Conservation (phyloP, 805 yeast species). For the Blastobotrys terrestris region DNA sequence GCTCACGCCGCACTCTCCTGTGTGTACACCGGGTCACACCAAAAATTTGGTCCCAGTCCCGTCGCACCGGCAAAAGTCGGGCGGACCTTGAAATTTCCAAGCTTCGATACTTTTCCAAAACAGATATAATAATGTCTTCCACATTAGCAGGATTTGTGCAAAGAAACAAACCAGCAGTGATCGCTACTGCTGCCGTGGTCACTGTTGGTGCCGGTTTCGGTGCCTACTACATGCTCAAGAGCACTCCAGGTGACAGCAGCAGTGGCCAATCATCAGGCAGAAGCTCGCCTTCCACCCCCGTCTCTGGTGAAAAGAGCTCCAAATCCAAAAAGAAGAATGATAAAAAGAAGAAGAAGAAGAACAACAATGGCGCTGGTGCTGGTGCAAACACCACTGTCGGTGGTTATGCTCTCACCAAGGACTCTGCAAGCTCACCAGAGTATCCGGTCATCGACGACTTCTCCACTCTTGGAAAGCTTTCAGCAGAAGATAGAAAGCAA, state of each 20-base stretch:
- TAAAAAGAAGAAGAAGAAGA: conserved; percentile 21
- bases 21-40: not conserved
- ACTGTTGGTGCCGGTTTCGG: conserved; percentile 61
- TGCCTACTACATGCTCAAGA: conserved; percentile 32
- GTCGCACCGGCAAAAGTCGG: not conserved
- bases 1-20: too few relatives aligned
- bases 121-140: conserved; percentile 7
- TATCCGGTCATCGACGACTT: conserved; percentile 30
- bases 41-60: not conserved
- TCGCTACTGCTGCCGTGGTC: conserved; percentile 57
- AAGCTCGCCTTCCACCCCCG: conserved; percentile 12
- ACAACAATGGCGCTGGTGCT: not conserved
- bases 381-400: not conserved
- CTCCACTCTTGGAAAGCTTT: conserved; percentile 18
- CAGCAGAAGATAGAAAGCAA: conserved; percentile 37
- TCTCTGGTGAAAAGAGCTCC: conserved; percentile 37
- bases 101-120: not conserved
- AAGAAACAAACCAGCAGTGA: conserved; percentile 55
- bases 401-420: conserved; percentile 6
- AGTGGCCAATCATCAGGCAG: not conserved
- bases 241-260: not conserved
- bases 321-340: conserved; percentile 36
- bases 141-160: conserved; percentile 33
- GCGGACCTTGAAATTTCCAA: not conserved
- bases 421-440: conserved; percentile 25